Evolutionary conservation across 345 rosid genomes (phyloP).

Genomic region (Camelina neglecta): DNA sequence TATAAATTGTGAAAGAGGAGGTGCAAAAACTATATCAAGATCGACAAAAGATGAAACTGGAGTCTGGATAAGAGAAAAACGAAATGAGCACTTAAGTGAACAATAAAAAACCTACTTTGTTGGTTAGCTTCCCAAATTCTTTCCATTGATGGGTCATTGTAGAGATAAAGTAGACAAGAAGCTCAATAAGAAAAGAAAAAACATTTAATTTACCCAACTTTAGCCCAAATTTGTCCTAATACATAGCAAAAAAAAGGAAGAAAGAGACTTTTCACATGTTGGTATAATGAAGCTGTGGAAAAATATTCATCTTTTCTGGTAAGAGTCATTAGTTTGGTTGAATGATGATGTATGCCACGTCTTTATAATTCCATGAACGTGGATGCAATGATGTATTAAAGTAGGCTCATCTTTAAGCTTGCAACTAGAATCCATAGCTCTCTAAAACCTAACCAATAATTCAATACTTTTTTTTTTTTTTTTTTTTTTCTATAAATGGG

Average conservation of each 20-base stretch:
- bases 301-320: neutral
- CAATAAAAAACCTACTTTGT: conserved; percentile 22
- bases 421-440: neutral
- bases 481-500: neutral
- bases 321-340: conserved; percentile 6
- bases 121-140: conserved; percentile 15
- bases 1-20: conserved; percentile 2
- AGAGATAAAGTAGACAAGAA: conserved; percentile 1
- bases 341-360: conserved; percentile 5
- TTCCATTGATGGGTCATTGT: conserved; percentile 27
- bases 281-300: neutral
- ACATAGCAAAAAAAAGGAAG: neutral
- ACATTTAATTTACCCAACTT: conserved; percentile 22
- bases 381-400: conserved; percentile 8
- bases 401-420: conserved; percentile 3
- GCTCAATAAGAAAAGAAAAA: conserved; percentile 2
- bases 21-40: neutral
- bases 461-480: neutral
- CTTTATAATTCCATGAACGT: conserved; percentile 9
- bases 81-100: neutral
- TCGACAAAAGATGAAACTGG: neutral
- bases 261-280: neutral
- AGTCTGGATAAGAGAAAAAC: too few relatives aligned
- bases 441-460: neutral
- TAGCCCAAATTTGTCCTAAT: conserved; percentile 1